phyloP scores from a whole-genome alignment of 2,329 filamentous ascomycete species.

The Cryphonectria radicalis region DNA sequence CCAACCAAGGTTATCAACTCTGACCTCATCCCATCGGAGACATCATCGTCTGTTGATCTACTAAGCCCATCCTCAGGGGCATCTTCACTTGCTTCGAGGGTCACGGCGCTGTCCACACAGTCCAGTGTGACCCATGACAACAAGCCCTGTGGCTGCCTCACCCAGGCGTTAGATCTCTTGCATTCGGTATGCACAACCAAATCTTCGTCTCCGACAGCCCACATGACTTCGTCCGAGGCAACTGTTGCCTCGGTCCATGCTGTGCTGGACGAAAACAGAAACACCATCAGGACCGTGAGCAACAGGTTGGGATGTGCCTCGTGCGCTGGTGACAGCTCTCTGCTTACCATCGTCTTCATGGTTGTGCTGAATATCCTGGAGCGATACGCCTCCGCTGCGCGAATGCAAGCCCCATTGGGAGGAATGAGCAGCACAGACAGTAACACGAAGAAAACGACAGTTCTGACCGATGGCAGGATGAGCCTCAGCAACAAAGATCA shows the following conservation, averaged over 20 bases:
- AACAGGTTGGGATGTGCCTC: slow-evolving; percentile 38
- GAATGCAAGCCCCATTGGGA: background rate
- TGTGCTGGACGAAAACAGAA: slow-evolving; percentile 3
- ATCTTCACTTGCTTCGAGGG: background rate
- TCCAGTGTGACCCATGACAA: background rate
- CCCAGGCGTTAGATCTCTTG: slow-evolving; percentile 1
- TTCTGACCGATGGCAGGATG: no score
- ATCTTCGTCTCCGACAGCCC: background rate
- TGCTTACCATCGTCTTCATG: slow-evolving; percentile 38
- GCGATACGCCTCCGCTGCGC: slow-evolving; percentile 33
- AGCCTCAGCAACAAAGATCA: background rate
- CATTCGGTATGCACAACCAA: background rate
- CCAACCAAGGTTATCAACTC: background rate
- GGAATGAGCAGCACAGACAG: background rate
- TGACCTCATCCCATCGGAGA: background rate
- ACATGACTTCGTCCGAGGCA: background rate
- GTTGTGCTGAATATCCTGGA: slow-evolving; percentile 40
- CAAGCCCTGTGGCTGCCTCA: background rate
- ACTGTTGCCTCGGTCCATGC: background rate
- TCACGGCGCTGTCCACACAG: background rate
- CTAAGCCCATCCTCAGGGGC: slow-evolving; percentile 2
- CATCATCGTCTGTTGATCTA: background rate
- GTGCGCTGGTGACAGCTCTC: slow-evolving; percentile 36
- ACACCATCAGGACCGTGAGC: slow-evolving; percentile 2
- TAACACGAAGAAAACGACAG: background rate